Evolutionary conservation across 164 flowering plant genomes (phyloP), one percentile per base, ranked within the genome.

Genomic region (Hamamelis virginiana): DNA sequence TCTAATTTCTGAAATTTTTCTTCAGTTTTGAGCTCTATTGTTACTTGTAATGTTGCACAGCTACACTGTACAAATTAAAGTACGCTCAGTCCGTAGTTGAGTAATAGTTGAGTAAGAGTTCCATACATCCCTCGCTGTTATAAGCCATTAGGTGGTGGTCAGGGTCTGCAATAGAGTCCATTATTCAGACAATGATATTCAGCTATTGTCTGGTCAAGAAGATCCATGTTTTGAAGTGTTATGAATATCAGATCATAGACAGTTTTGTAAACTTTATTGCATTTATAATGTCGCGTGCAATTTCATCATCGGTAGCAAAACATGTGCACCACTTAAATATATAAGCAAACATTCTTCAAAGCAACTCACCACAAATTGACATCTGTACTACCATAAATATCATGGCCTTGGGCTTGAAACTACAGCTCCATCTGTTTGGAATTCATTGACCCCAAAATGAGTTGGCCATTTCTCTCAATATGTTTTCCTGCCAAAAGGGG

Each of bases 1-100:
- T 59, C 59, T 9, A 68, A 55, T 47, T 62, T 58, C 71, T 68
- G 64, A 68, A 8, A 27, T 57, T 26, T 43, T 50, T 65, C 19
- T 19, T 18, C 5, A 28, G 28, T 50, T 50, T 27, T 51, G 11
- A 50, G 56, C 26, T 26, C 19, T 65, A 15, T 51, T 19, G 25
- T 1, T 44, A 44, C 52, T n/a, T 48, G 38, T 22, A 28, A 64
- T 43, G 4, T 22, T 55, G 19, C 5, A 33, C 3, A 28, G 19
- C 45, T 18, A 14, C 16, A 8, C 19, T 18, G 59, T 55, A 55
- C 23, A 19, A 55, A 33, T 33, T 59, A 27, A 59, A 23, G 21
- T 9, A n/a, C 27, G 50, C 19, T 64, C 33, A 16, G 25, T 64
- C 15, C 1, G n/a, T 33, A 23, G 22, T 38, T 64, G n/a, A n/a